Evolutionary conservation across 176 grass and related monocot species (phyloP).

Genomic region (Lolium perenne): DNA sequence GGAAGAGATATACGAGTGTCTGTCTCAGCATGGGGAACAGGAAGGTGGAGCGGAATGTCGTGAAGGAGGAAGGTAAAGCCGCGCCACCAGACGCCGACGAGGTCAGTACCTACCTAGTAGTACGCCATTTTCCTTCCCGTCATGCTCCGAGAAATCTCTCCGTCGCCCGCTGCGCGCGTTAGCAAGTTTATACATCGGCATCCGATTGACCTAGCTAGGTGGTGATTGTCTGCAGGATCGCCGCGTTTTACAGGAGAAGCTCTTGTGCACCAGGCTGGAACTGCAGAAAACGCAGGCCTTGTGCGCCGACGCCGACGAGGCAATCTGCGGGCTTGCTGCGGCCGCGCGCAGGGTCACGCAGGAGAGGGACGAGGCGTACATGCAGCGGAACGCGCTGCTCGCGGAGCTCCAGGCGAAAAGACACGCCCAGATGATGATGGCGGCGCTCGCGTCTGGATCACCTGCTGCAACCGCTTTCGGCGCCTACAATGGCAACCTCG

Average conservation of each 20-base stretch:
- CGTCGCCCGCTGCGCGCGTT: background rate
- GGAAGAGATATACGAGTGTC: too few species aligned
- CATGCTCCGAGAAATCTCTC: background rate
- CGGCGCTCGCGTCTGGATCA: too few species aligned
- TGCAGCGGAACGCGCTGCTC: too few species aligned
- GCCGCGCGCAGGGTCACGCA: constrained; percentile 15
- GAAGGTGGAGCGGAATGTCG: too few species aligned
- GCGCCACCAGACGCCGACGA: background rate
- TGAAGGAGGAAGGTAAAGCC: background rate
- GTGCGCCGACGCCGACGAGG: constrained; percentile 36
- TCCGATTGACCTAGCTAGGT: too few species aligned
- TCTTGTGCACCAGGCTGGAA: constrained; percentile 30
- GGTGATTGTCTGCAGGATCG: constrained; percentile 15
- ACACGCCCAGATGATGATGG: too few species aligned
- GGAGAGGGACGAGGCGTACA: constrained; percentile 29
- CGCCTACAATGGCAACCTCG: too few species aligned
- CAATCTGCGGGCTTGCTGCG: constrained; percentile 20
- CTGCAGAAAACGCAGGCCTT: background rate
- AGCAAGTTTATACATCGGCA: too few species aligned
- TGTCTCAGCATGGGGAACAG: too few species aligned
- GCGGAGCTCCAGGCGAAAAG: too few species aligned
- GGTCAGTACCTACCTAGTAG: background rate
- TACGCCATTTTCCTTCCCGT: background rate
- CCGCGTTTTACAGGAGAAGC: constrained; percentile 3
- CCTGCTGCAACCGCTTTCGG: too few species aligned